Evolutionary conservation across 805 yeast genomes (phyloP), one percentile per base, ranked within the genome.

Genomic region (Ogataea populi-albae): DNA sequence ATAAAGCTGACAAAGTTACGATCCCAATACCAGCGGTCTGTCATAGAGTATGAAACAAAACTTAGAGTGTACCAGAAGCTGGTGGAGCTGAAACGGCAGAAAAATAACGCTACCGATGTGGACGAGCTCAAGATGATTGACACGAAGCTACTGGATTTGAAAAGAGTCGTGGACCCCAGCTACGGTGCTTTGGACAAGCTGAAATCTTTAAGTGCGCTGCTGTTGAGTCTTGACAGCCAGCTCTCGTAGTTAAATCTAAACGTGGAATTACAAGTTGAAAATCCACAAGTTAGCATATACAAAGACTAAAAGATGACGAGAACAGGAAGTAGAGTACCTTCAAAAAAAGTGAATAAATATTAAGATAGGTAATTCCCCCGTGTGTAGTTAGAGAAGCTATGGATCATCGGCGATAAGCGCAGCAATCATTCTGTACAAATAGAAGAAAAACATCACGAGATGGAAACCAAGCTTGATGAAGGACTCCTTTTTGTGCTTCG

Each of bases 361-460:
- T n/a, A n/a, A n/a, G n/a, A n/a, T n/a, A n/a, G n/a, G n/a, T n/a
- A n/a, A n/a, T n/a, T n/a, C n/a, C n/a, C n/a, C n/a, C n/a, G n/a
- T n/a, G n/a, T n/a, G n/a, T n/a, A n/a, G n/a, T n/a, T n/a, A n/a
- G n/a, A n/a, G n/a, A n/a, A 27, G 15, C 31, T 31, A 59, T 39
- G 50, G 37, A 33, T 73, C 85, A 49, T 82, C 88, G 28, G 81
- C 78, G 56, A 91, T 86, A 59, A 89, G 75, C 29, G 95, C 88
- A 75, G 89, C 80, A 65, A 89, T 88, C 96, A 89, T 88, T 69
- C 94, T 79, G 75, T 89, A 91, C 57, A 91, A 76, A 73, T 88
- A 91, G 73, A 76, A 88, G 82, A 93, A 91, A 77, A 93, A 93
- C 83, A 91, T 70, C 56, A 86, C 64, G 54, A 91, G 73, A 61